Evolutionary conservation across 78 protist genomes (phyloP), one percentile per base, ranked within the genome.

Genomic region (Dictyostelium brefeldianum): DNA sequence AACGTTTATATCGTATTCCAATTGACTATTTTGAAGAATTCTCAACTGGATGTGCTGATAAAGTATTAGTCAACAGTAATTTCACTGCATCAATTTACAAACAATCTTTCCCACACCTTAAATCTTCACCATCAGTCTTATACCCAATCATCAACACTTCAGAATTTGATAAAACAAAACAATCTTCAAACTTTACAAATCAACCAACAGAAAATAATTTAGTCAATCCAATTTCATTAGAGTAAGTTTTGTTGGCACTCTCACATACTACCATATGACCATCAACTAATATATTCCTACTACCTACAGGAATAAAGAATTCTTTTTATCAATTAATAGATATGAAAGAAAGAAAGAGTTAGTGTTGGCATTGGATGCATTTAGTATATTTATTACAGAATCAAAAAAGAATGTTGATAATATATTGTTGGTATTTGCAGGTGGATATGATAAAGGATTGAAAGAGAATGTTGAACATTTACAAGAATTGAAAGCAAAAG

Each of bases 301-400:
- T 36, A 3, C 2, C 2, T 36, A 36, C 14, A 80, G 95, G 8
- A 43, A 90, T 54, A 62, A 67, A 64, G 46, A 78, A 22, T 12
- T 77, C 29, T 27, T 98, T 10, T 71, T 98, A 59, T 97, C 99
- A 15, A 90, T 99, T 78, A 99, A 98, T 65, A 80, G 99, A n/a
- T 99, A 89, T 64, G 99, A 99, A 77, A 79, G 97, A 25, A 98
- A 98, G 90, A 99, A 99, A 97, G 91, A 97, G 78, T 17, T 98
- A 43, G 53, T 7, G 17, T 94, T 98, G 11, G 99, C 99, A 15
- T 25, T 99, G 12, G 89, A 96, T 47, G 97, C 98, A 6, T 81
- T 98, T 7, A 47, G 74, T 14, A n/a, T 51, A 50, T 9, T 91
- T 17, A 4, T 14, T 48, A 53, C 36, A 11, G 50, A 12, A 31